Evolutionary conservation across 805 yeast species (phyloP), one percentile per base, ranked within the genome.

Genomic region (Brettanomyces naardenensis): DNA sequence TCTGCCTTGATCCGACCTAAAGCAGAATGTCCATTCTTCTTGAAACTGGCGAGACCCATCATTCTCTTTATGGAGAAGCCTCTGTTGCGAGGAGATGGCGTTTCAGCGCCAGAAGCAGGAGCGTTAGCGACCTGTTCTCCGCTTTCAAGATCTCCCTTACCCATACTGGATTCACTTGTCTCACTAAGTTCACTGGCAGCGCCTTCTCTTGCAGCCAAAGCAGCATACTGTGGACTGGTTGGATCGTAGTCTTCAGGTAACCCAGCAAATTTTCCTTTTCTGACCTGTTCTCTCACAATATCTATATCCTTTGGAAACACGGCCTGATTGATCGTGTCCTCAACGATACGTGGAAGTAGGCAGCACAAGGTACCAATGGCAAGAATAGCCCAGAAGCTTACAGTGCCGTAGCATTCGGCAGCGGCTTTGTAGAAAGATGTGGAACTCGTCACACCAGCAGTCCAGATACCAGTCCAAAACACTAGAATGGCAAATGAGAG

Each of bases 391-490:
- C 94, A 84, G 53, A 77, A 79, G 4, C 72, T 52, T 25, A 69
- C 62, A 5, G 78, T 60, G 15, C 88, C 86, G 46, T 76, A 77
- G 25, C 70, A 67, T 48, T 78, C 75, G 2, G 75, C 56, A 3
- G 83, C 92, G 19, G 81, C 74, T 41, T 70, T 66, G 58, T 75
- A 84, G 48, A 78, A 79, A 49, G 77, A 83, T n/a, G 36, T 32
- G 6, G 84, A 69, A 15, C 29, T 15, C 39, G 63, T 58, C 3
- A 32, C 20, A 6, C 70, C 56, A 4, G 75, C 59, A 22, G 87
- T 72, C 80, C 89, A 84, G 18, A 78, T 73, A n/a, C 90, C 89
- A 4, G 85, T 74, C 94, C 94, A 84, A 53, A 77, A 72, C 48
- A 70, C 80, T 14, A 82, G 66, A 31, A 82, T 46, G 43, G 79